Percentiles rank a stretch among this genome's conserved stretches.
phyloP scores from a whole-genome alignment of 345 rosid genomes.

The Hevea brasiliensis region DNA sequence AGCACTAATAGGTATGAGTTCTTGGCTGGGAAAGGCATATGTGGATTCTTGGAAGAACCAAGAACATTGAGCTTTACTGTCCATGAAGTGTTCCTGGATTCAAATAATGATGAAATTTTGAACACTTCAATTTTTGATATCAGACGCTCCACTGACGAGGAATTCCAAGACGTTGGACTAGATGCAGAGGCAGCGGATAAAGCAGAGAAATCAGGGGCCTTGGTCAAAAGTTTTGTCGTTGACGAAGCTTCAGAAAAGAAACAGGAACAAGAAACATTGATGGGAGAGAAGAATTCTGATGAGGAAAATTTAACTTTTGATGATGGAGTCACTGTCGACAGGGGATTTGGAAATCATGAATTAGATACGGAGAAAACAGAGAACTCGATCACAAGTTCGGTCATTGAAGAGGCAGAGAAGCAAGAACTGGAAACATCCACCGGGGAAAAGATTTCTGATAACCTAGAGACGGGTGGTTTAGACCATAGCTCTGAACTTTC shows the following conservation, averaged over 20 bases:
- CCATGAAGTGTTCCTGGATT: constrained; percentile 29
- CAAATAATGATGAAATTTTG: not conserved
- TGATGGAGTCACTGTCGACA: not conserved
- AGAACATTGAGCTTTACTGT: constrained; percentile 39
- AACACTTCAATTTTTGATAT: constrained; percentile 4
- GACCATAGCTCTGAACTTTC: constrained; percentile 8
- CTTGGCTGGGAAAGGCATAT: constrained; percentile 32
- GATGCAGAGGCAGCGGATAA: constrained; percentile 5
- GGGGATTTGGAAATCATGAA: constrained; percentile 1
- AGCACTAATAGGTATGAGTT: constrained; percentile 44
- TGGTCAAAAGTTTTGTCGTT: constrained; percentile 16
- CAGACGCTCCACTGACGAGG: constrained; percentile 2
- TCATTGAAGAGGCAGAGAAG: constrained; percentile 11
- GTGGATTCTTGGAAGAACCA: constrained; percentile 56
- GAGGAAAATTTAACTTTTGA: constrained; percentile 2
- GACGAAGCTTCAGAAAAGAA: constrained; percentile 14
- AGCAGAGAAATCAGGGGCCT: constrained; percentile 20
- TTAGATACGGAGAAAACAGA: constrained; percentile 18
- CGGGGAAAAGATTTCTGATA: not conserved
- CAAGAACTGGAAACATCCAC: constrained; percentile 1
- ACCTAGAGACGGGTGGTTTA: constrained; percentile 1
- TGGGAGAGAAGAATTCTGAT: not conserved
- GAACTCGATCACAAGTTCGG: constrained; percentile 14
- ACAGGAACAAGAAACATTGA: not conserved
- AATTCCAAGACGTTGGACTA: not conserved